Conservation (phyloP, 2,329 filamentous ascomycete species). For the Alternaria ethzedia region DNA sequence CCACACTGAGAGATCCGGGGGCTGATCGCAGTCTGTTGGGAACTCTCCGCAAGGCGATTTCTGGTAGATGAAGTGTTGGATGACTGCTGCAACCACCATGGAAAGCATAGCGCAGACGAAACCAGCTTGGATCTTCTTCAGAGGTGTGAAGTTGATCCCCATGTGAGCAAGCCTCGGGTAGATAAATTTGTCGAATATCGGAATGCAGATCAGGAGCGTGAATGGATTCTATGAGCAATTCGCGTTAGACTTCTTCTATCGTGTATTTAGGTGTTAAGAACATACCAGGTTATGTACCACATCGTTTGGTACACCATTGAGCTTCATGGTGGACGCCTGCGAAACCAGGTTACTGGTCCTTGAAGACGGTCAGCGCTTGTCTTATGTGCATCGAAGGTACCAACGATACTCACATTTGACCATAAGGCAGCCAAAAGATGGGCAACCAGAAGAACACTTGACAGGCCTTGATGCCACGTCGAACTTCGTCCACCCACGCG, state of each 20-base stretch:
- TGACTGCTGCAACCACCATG: slow-evolving; percentile 62
- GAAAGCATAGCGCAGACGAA: slow-evolving; percentile 71
- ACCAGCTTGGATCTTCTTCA: slow-evolving; percentile 74
- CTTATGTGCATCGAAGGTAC: background rate
- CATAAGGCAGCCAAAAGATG: slow-evolving; percentile 62
- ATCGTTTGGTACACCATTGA: slow-evolving; percentile 74
- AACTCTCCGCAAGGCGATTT: slow-evolving; percentile 52
- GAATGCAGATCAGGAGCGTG: slow-evolving; percentile 76
- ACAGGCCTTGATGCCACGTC: slow-evolving; percentile 30
- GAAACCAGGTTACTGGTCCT: slow-evolving; percentile 66
- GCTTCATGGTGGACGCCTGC: slow-evolving; percentile 59
- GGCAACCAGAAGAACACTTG: slow-evolving; percentile 58
- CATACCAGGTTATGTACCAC: slow-evolving; percentile 69
- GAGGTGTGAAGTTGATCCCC: slow-evolving; percentile 71
- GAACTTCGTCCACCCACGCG: slow-evolving; percentile 70
- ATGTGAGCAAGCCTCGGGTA: slow-evolving; percentile 71
- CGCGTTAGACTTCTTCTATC: background rate
- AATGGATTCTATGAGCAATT: slow-evolving; percentile 63
- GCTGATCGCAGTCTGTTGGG: slow-evolving; percentile 42
- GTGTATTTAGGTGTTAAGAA: background rate
- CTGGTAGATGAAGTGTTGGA: slow-evolving; percentile 64
- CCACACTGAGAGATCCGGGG: slow-evolving; percentile 57
- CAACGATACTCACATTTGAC: slow-evolving; percentile 50
- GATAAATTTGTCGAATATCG: slow-evolving; percentile 65
- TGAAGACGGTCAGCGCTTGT: background rate